phyloP scores from a whole-genome alignment of 2,329 filamentous ascomycete species.

The Aspergillus piperis region DNA sequence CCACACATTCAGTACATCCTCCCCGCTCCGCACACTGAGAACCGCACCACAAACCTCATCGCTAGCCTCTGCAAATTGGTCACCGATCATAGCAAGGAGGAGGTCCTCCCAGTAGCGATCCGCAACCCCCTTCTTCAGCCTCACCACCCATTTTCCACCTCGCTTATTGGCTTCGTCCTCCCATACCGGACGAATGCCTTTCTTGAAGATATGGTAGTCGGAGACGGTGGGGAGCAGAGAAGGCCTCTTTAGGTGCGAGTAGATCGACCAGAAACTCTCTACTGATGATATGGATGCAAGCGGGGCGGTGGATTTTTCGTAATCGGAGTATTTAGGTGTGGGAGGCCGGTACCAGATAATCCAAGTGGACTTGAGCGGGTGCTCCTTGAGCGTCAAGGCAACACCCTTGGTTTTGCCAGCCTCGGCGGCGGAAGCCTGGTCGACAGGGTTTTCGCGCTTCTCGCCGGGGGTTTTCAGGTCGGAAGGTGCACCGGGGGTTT shows the following conservation, averaged over 20 bases:
- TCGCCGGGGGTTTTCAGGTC: slow-evolving; percentile 69
- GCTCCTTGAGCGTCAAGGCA: slow-evolving; percentile 43
- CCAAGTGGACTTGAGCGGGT: slow-evolving; percentile 82
- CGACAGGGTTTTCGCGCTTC: slow-evolving; percentile 60
- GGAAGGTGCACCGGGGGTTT: slow-evolving; percentile 77
- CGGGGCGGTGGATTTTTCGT: slow-evolving; percentile 92
- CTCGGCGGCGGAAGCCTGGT: slow-evolving; percentile 30
- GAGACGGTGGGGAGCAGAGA: slow-evolving; percentile 87
- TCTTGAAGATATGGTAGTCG: slow-evolving; percentile 97
- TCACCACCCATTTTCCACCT: slow-evolving; percentile 96
- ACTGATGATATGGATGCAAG: slow-evolving; percentile 79
- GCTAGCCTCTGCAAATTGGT: slow-evolving; percentile 88
- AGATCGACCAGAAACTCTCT: slow-evolving; percentile 90
- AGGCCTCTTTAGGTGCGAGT: slow-evolving; percentile 84
- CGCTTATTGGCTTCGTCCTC: slow-evolving; percentile 96
- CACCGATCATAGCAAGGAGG: slow-evolving; percentile 83
- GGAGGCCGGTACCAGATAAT: slow-evolving; percentile 97
- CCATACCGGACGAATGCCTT: slow-evolving; percentile 95
- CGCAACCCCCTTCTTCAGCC: slow-evolving; percentile 94
- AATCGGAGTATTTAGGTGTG: slow-evolving; percentile 95
- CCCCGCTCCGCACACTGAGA: slow-evolving; percentile 88
- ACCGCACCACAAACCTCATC: slow-evolving; percentile 96
- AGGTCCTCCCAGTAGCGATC: slow-evolving; percentile 98
- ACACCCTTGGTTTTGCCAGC: slow-evolving; percentile 42
- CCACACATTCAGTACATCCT: slow-evolving; percentile 98